Conservation (phyloP, 192 early-diverging fungal species). For the Funneliformis mosseae region DNA sequence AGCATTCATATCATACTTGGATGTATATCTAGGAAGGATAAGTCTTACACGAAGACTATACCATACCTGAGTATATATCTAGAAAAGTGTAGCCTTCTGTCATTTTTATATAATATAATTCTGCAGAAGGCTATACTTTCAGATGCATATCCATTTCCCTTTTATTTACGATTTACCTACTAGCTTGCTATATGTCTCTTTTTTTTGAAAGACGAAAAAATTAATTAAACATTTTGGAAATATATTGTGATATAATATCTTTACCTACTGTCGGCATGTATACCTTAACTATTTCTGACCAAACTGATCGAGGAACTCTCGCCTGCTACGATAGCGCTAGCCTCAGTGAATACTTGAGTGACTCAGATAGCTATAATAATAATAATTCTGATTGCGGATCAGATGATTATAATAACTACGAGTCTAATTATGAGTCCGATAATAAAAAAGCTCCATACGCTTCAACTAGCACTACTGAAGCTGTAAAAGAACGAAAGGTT, state of each 20-base stretch:
- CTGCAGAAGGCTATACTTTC: background rate
- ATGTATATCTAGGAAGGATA: too few relatives aligned
- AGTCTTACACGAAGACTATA: background rate
- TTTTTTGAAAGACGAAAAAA: too few relatives aligned
- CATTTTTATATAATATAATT: background rate
- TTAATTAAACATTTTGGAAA: too few relatives aligned
- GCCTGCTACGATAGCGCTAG: background rate
- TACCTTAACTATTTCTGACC: background rate
- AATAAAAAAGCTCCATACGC: background rate
- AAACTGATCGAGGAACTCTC: too few relatives aligned
- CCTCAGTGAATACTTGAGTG: conserved; percentile 12
- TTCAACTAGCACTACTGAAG: background rate
- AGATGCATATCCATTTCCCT: background rate
- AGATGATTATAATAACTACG: too few relatives aligned
- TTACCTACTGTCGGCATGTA: too few relatives aligned
- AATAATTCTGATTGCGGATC: too few relatives aligned
- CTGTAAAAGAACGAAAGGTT: background rate
- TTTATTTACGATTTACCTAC: background rate
- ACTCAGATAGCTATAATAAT: background rate
- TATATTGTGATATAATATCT: too few relatives aligned
- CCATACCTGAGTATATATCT: conserved; percentile 8
- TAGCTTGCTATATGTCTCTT: background rate
- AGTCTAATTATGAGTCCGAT: background rate
- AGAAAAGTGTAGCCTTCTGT: background rate
- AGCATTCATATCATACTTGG: conserved; percentile 3